Base-by-base conservation (phyloP, 192 early-diverging fungal genomes). In the Entomortierella parvispora region DNA sequence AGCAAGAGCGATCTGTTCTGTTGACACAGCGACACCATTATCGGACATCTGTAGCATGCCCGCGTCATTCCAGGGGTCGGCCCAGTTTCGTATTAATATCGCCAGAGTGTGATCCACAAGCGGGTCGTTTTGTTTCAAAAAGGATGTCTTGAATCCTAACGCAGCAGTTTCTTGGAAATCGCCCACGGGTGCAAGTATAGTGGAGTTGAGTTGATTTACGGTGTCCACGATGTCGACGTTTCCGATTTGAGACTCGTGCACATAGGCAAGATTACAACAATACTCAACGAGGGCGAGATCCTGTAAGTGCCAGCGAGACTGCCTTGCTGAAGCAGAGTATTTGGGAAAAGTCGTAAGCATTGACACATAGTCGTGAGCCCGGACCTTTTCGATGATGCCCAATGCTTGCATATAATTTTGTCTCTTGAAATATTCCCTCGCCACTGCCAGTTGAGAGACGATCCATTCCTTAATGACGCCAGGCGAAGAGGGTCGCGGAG, bases 371-470 rank as follows among this genome's bases (percentile, higher is more conserved):
- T 62, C 65, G 26, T 77, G 74, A 4, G 57, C 40, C 34, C 54
- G 67, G 8, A 43, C 60, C 26, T 77, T 68, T 34, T 68, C 60
- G 32, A 68, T 45, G 8, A 77, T 46, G 2, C 48, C 51, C 26
- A 77, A 54, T 6, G 74, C 58, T 33, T 77, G 59, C 48, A 58
- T 63, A 31, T 77, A 77, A n/a, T 64, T 63, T 48, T 68, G 74
- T 17, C 68, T 58, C 29, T 63, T 52, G 26, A 68, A 77, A 2
- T 68, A 54, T 3, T 63, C 61, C 7, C 74, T 45, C 2, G 61
- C 60, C 23, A 45, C 49, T 5, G 40, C 42, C 28, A 68, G 31
- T 40, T 77, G 74, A 4, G 60, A 45, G 2, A 59, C 5, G 20
- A 68, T 37, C 74, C 74, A 77, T 2, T 68, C 50, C 31, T 59